Evolutionary conservation across 2,329 filamentous ascomycete species (phyloP).

Genomic region (Dactylellina cionopaga): DNA sequence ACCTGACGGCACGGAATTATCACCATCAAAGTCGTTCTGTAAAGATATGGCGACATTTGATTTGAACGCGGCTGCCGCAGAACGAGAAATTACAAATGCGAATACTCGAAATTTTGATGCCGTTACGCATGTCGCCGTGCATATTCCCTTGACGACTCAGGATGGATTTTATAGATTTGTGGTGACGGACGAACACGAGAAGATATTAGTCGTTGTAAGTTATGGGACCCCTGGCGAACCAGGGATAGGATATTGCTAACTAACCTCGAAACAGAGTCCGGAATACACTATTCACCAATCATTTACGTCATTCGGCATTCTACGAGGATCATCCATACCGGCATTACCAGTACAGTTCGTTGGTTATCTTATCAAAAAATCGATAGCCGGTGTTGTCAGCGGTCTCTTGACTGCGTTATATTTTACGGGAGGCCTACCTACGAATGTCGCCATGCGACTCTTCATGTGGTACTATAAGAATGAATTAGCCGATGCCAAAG

Average conservation of each 20-base stretch:
- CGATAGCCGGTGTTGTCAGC: slow-evolving; percentile 41
- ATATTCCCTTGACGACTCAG: slow-evolving; percentile 44
- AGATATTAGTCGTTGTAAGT: slow-evolving; percentile 43
- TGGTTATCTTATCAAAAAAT: slow-evolving; percentile 41
- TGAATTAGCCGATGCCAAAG: slow-evolving; percentile 42
- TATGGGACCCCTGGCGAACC: too few relatives aligned
- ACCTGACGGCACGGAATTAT: slow-evolving; percentile 31
- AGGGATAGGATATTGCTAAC: background rate
- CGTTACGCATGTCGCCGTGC: slow-evolving; percentile 44
- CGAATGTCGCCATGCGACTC: slow-evolving; percentile 33
- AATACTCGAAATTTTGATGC: slow-evolving; percentile 37
- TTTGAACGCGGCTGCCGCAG: slow-evolving; percentile 30
- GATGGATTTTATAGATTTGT: slow-evolving; percentile 52
- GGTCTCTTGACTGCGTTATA: slow-evolving; percentile 38
- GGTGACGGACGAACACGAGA: slow-evolving; percentile 48
- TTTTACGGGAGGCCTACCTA: slow-evolving; percentile 46
- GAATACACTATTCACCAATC: slow-evolving; percentile 51
- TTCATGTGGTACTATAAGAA: slow-evolving; percentile 52
- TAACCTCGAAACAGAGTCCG: slow-evolving; percentile 14
- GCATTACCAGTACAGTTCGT: slow-evolving; percentile 45
- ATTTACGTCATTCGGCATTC: slow-evolving; percentile 48
- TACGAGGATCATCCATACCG: slow-evolving; percentile 39
- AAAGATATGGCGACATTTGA: slow-evolving; percentile 31
- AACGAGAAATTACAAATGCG: slow-evolving; percentile 42
- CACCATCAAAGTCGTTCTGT: slow-evolving; percentile 35